Conservation (phyloP, 176 grass and related monocot genomes). For the Guadua angustifolia region DNA sequence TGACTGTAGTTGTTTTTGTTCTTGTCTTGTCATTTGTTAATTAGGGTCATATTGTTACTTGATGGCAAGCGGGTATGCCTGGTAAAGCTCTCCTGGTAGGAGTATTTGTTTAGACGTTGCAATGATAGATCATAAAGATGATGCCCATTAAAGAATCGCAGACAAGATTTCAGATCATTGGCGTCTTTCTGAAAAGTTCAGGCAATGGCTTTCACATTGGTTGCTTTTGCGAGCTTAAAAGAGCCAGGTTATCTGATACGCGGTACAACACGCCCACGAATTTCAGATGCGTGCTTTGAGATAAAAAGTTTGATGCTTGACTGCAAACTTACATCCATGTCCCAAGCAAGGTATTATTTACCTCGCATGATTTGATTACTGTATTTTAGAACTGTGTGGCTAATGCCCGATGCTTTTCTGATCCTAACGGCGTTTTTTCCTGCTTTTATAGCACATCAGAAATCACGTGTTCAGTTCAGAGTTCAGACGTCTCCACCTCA, state of each 20-base stretch:
- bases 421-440: neutral
- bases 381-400: neutral
- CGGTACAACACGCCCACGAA: neutral
- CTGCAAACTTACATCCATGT: neutral
- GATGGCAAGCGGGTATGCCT: neutral
- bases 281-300: neutral
- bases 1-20: neutral
- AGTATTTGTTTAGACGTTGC: slow-evolving; percentile 14
- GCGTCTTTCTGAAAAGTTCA: slow-evolving; percentile 39
- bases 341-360: slow-evolving; percentile 35
- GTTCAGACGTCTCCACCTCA: slow-evolving; percentile 20
- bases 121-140: slow-evolving; percentile 38
- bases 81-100: slow-evolving; percentile 1
- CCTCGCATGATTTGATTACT: neutral
- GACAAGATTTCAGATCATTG: slow-evolving; percentile 41
- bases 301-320: neutral
- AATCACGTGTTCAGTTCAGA: slow-evolving; percentile 28
- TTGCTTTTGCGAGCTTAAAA: slow-evolving; percentile 1
- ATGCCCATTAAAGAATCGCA: neutral
- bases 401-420: neutral
- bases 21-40: neutral
- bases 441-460: neutral
- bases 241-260: neutral
- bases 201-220: slow-evolving; percentile 42
- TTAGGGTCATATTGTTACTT: neutral